Evolutionary conservation across 441 rosid genomes (phyloP).

Genomic region (Macaranga tanarius): DNA sequence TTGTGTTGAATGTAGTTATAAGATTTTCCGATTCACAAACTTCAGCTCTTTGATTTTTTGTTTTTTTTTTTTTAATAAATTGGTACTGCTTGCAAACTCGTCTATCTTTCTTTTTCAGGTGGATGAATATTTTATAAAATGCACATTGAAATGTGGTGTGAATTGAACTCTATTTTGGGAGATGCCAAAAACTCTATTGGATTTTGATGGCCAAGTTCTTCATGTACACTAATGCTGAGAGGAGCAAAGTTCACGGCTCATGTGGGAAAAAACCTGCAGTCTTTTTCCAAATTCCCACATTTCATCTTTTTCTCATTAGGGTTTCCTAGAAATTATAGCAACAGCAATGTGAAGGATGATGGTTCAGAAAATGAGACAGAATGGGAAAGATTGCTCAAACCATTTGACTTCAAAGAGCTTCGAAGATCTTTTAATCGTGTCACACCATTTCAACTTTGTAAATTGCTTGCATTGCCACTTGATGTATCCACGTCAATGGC

Average conservation of each 20-base stretch:
- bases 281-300: constrained; percentile 19
- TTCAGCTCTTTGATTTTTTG: neutral
- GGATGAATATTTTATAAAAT: neutral
- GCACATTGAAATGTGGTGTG: neutral
- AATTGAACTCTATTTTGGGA: neutral
- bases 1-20: neutral
- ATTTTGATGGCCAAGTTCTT: constrained; percentile 7
- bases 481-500: constrained; percentile 61
- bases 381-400: constrained; percentile 84
- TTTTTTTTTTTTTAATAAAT: neutral
- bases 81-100: neutral
- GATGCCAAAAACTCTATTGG: neutral
- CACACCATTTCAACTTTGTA: constrained; percentile 74
- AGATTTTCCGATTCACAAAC: neutral
- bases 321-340: constrained; percentile 20
- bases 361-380: constrained; percentile 47
- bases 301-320: constrained; percentile 26
- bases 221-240: constrained; percentile 40
- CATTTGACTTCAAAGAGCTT: constrained; percentile 67
- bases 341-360: constrained; percentile 6
- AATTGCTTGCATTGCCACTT: constrained; percentile 67
- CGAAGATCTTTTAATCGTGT: constrained; percentile 47
- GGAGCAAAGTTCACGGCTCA: constrained; percentile 38
- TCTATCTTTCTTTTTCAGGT: constrained; percentile 17
- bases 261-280: constrained; percentile 34